Percentiles rank a stretch among this genome's conserved stretches.
phyloP scores from a whole-genome alignment of 2,329 filamentous ascomycete species.

The Trichoderma afroharzianum region DNA sequence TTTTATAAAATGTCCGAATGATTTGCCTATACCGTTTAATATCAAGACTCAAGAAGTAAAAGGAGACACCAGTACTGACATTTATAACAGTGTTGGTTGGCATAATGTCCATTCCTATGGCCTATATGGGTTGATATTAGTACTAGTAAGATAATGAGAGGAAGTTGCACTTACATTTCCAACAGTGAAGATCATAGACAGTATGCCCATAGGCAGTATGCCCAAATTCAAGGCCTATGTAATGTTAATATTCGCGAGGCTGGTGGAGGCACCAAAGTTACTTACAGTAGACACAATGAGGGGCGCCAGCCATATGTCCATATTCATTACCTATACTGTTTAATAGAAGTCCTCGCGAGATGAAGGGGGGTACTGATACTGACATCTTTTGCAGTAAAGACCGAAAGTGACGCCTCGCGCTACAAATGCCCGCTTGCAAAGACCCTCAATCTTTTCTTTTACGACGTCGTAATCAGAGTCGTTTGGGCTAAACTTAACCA shows the following conservation, averaged over 20 bases:
- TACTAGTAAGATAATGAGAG: neutral
- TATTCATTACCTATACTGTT: neutral
- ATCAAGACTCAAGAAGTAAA: neutral
- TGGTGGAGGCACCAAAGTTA: neutral
- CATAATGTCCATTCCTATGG: neutral
- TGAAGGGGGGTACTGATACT: neutral
- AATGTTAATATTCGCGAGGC: neutral
- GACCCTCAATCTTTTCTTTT: neutral
- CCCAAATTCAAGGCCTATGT: neutral
- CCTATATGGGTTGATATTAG: neutral
- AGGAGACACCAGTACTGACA: neutral
- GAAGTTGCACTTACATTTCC: neutral
- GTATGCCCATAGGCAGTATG: rapidly evolving
- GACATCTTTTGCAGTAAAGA: neutral
- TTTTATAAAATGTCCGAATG: neutral
- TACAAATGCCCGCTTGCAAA: neutral
- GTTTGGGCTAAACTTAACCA: neutral
- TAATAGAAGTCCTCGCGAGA: neutral
- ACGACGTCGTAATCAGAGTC: neutral
- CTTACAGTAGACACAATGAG: neutral
- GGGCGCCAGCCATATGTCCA: neutral
- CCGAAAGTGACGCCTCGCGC: neutral
- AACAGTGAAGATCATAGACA: neutral
- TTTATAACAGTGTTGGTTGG: neutral
- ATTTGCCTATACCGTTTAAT: neutral